Conservation (phyloP, 2,329 filamentous ascomycete species). For the Aspergillus tanneri region DNA sequence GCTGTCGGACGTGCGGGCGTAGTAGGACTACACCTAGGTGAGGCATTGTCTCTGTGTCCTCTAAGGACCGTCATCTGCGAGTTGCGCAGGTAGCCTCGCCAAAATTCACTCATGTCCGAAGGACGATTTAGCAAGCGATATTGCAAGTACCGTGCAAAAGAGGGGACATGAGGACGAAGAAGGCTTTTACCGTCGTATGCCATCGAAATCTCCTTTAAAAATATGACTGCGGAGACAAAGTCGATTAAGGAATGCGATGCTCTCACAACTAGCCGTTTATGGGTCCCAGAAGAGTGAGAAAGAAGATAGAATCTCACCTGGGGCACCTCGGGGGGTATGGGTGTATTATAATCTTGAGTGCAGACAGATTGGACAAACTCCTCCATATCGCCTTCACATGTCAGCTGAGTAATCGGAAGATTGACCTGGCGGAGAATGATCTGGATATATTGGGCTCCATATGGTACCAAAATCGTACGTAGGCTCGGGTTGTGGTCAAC, state of each 20-base stretch:
- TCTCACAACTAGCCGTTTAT: no score
- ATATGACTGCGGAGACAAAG: background rate
- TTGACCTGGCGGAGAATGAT: background rate
- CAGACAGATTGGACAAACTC: background rate
- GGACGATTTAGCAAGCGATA: no score
- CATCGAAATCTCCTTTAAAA: background rate
- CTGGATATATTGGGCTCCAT: background rate
- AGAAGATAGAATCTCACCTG: background rate
- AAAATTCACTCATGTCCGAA: background rate
- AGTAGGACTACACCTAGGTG: no score
- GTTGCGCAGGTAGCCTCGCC: background rate
- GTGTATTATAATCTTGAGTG: background rate
- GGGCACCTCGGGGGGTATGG: background rate
- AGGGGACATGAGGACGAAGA: background rate
- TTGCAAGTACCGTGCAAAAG: background rate
- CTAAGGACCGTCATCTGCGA: background rate
- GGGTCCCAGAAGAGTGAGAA: no score
- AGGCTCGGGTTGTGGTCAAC: slow-evolving; percentile 18
- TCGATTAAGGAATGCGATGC: no score
- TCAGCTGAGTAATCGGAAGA: background rate
- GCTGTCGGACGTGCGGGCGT: no score
- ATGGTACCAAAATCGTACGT: slow-evolving; percentile 13
- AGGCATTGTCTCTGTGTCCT: no score
- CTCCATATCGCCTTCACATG: background rate
- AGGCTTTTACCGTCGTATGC: background rate